These are phyloP conservation scores for Hsuehochloa calcarea DNA, from an alignment of 176 grass and related monocot species.

Conservation along the genomic window DNA sequence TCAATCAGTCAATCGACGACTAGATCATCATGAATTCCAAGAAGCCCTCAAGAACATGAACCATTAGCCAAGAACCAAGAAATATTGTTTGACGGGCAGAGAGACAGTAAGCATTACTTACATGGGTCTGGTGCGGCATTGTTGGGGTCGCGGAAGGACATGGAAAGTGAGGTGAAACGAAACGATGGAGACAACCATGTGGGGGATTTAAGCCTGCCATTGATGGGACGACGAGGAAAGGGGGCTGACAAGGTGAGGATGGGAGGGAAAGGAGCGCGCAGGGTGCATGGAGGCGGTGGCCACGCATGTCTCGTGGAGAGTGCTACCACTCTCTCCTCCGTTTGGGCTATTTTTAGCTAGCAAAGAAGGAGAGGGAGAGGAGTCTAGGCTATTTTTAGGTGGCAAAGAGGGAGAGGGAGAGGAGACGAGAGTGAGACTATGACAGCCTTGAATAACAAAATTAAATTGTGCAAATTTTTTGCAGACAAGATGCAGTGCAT, in stretches of 20 bases:
- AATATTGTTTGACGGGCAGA: background rate
- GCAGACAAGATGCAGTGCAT: too few relatives aligned
- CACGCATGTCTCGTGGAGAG: background rate
- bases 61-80: background rate
- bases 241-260: constrained; percentile 24
- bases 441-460: too few relatives aligned
- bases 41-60: background rate
- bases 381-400: too few relatives aligned
- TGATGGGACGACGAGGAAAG: constrained; percentile 5
- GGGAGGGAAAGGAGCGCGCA: constrained; percentile 40
- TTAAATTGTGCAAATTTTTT: too few relatives aligned
- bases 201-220: constrained; percentile 27
- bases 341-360: constrained; percentile 35
- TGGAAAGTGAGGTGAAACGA: constrained; percentile 37
- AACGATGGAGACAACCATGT: constrained; percentile 18
- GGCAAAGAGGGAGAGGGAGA: background rate
- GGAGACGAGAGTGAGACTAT: background rate
- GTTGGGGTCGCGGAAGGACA: constrained; percentile 30
- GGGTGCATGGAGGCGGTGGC: constrained; percentile 1
- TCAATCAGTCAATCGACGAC: background rate
- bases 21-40: background rate
- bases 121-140: constrained; percentile 39
- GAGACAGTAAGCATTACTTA: background rate
- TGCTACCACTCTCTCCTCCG: background rate
- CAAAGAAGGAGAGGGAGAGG: background rate